These are phyloP conservation scores for Leucocoprinus sp. DNA, from an alignment of 768 basidiomycete genomes.

Conservation along the genomic window DNA sequence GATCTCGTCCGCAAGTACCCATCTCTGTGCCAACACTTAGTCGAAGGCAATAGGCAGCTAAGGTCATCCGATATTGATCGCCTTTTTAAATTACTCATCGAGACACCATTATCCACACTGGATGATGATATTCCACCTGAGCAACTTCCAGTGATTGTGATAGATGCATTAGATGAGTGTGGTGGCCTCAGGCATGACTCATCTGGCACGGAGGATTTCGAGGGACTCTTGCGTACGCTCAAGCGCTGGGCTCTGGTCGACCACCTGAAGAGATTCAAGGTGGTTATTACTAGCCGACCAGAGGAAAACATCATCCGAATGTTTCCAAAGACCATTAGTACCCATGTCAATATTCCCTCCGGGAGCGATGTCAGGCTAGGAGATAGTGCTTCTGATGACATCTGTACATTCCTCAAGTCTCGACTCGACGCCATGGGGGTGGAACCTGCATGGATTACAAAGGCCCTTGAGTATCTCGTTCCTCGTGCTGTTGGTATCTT, in stretches of 20 bases:
- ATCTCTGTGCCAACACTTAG: no score
- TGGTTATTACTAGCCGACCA: constrained; percentile 19
- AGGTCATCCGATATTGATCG: constrained; percentile 9
- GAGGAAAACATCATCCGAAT: constrained; percentile 13
- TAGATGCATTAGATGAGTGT: constrained; percentile 26
- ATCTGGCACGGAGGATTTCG: constrained; percentile 12
- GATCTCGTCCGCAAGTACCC: no score
- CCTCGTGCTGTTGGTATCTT: constrained; percentile 22
- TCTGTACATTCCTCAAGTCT: constrained; percentile 15
- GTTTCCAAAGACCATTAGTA: constrained; percentile 12
- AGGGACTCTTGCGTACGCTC: constrained; percentile 16
- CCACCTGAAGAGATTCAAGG: constrained; percentile 17
- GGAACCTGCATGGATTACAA: constrained; percentile 18
- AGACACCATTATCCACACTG: constrained; percentile 13
- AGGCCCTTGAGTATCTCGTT: constrained; percentile 15
- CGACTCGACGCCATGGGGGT: constrained; percentile 12
- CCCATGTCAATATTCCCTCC: constrained; percentile 14
- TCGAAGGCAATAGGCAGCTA: no score
- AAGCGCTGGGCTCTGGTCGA: constrained; percentile 14
- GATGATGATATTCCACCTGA: constrained; percentile 6
- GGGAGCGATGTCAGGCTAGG: constrained; percentile 13
- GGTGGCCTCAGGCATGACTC: constrained; percentile 16
- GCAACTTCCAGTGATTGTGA: constrained; percentile 16
- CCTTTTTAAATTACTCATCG: constrained; percentile 16
- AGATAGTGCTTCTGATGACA: constrained; percentile 18